A percentile compares a stretch with the other conserved stretches of the same genome.
Conservation (phyloP, 2,329 filamentous ascomycete species). For the Zasmidium cellare region DNA sequence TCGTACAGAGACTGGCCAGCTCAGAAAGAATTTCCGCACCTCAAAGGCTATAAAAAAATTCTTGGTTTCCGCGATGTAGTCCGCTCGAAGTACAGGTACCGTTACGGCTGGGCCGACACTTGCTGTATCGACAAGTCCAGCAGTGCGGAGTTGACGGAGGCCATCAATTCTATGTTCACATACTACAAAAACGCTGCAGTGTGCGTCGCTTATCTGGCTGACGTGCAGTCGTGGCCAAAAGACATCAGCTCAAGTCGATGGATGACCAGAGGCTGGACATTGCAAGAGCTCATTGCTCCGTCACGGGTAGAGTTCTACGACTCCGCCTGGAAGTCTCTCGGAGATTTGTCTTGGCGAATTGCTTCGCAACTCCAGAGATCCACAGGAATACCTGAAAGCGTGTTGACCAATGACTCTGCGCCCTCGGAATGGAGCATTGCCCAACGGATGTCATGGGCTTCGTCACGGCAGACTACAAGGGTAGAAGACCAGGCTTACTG, state of each 20-base stretch:
- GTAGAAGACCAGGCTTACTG: not conserved
- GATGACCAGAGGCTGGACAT: not conserved
- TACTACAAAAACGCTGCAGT: not conserved
- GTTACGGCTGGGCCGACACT: not conserved
- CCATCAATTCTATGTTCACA: not conserved
- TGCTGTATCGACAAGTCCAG: not conserved
- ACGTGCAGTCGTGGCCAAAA: not conserved
- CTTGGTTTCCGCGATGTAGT: not conserved
- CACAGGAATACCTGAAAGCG: not conserved
- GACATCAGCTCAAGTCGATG: not conserved
- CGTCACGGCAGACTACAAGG: not conserved
- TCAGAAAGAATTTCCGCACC: not conserved
- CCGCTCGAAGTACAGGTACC: not conserved
- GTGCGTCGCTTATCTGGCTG: not conserved
- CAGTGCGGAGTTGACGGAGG: not conserved
- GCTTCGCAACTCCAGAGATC: not conserved
- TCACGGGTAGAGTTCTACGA: not conserved
- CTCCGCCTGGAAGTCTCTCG: not conserved
- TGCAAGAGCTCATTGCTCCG: not conserved
- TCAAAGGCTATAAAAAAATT: not conserved
- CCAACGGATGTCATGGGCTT: not conserved
- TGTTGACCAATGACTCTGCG: not conserved
- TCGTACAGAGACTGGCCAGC: slow-evolving; percentile 6
- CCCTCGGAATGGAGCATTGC: not conserved
- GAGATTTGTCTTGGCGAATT: not conserved